Percentiles rank a stretch among this genome's conserved stretches.
These are phyloP conservation scores for Acer negundo DNA, from an alignment of 345 rosid genomes.

Conservation along the genomic window DNA sequence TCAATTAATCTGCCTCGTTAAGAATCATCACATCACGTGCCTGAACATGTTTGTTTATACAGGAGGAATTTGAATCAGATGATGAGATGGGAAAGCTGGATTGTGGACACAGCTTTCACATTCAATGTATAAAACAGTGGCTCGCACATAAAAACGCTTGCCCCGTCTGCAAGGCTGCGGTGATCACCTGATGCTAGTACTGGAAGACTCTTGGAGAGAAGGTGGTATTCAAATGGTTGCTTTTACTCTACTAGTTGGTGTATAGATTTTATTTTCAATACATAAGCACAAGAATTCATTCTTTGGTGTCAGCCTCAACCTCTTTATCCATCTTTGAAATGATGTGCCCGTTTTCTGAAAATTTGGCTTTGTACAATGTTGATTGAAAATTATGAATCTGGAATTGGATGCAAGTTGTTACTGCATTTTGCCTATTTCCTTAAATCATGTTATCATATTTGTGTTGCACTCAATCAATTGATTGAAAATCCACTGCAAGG, in stretches of 20 bases:
- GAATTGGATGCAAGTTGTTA: constrained; percentile 7
- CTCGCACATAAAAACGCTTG: constrained; percentile 75
- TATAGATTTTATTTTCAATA: constrained; percentile 42
- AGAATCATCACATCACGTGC: neutral
- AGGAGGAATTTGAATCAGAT: constrained; percentile 79
- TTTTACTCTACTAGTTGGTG: constrained; percentile 23
- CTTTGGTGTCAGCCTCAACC: constrained; percentile 11
- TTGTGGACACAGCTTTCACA: constrained; percentile 82
- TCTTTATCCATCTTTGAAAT: constrained; percentile 8
- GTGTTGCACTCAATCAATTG: too few relatives aligned
- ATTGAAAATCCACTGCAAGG: too few relatives aligned
- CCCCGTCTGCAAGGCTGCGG: constrained; percentile 78
- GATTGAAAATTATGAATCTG: constrained; percentile 21
- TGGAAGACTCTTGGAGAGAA: neutral
- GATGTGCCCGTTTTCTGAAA: neutral
- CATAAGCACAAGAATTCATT: constrained; percentile 32
- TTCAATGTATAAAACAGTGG: constrained; percentile 86
- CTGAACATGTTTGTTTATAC: constrained; percentile 15
- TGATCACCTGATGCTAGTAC: constrained; percentile 45
- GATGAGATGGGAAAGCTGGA: constrained; percentile 69
- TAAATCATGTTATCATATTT: neutral
- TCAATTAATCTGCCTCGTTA: neutral
- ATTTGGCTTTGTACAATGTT: neutral
- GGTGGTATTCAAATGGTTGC: constrained; percentile 9
- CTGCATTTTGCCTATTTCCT: neutral